Base-by-base conservation (phyloP, 1,284 basidiomycete genomes). In the Ceratobasidium theobromae region DNA sequence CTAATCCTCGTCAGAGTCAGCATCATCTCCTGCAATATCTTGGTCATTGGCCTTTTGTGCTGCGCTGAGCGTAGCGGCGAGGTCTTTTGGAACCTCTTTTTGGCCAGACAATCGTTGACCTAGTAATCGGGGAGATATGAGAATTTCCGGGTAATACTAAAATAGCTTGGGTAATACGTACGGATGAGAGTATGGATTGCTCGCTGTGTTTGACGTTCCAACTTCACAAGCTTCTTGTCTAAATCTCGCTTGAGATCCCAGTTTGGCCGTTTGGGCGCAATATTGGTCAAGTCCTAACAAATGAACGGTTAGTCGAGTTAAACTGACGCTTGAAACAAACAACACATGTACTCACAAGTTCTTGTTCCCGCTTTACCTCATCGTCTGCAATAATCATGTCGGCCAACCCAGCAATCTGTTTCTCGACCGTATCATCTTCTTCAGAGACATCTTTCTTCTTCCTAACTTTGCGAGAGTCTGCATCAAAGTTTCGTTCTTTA, bases 211-310 rank as follows among this genome's bases (percentile, higher is more conserved):
- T 86, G 86, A 69, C 91, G 81, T 74, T 97, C 93, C n/a, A 98
- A 80, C 75, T 88, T 95, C 11, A 85, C 82, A 58, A 96, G 81
- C 73, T 95, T 91, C 78, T 90, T 93, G 66, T 93, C 91, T 77
- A 95, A 87, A 74, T 98, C 94, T 52, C 95, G 86, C 76, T 96
- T 98, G 70, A 99, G 79, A 77, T 98, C 96, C 95, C 96, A 98
- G 76, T 98, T 98, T 9, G 91, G 86, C 53, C 93, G 84, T 81
- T 95, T 96, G 1, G 96, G 96, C 27, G 95, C 95, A 71, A 99
- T 98, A 74, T 97, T 98, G 75, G 94, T 91, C 27, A 98, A 81
- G 74, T 98, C 94, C 93, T 97, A 74, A n/a, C n/a, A n/a, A 5
- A 53, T 65, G 52, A 16, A 32, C 4, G 8, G 32, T 25, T 16